phyloP scores from a whole-genome alignment of 768 basidiomycete genomes.

The Agrocybe praecox region DNA sequence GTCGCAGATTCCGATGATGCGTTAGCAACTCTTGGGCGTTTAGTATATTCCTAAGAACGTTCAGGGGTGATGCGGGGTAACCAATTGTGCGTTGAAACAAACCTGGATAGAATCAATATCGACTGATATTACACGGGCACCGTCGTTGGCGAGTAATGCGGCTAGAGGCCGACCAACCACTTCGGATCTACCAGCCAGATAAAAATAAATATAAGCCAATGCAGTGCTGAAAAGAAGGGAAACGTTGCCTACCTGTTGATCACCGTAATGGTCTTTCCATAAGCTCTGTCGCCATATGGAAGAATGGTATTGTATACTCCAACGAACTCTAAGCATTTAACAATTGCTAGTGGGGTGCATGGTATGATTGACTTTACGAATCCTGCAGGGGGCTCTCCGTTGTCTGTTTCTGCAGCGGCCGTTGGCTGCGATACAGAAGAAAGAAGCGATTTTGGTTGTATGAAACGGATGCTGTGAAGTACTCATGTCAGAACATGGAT shows the following conservation, averaged over 20 bases:
- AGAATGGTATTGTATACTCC: slow-evolving; percentile 94
- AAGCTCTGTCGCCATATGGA: slow-evolving; percentile 93
- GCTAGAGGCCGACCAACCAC: slow-evolving; percentile 98
- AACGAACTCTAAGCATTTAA: slow-evolving; percentile 89
- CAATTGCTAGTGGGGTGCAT: slow-evolving; percentile 95
- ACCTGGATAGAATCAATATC: slow-evolving; percentile 95
- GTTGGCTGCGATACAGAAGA: slow-evolving; percentile 46
- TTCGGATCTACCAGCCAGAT: slow-evolving; percentile 67
- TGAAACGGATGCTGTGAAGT: slow-evolving; percentile 80
- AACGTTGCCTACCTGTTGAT: slow-evolving; percentile 88
- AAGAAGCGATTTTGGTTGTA: slow-evolving; percentile 74
- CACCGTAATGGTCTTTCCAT: slow-evolving; percentile 90
- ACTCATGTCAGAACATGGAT: not conserved
- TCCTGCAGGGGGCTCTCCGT: slow-evolving; percentile 75
- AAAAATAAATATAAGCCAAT: not conserved
- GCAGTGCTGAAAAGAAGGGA: slow-evolving; percentile 1
- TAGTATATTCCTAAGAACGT: slow-evolving; percentile 77
- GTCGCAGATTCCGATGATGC: slow-evolving; percentile 26
- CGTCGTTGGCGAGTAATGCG: slow-evolving; percentile 94
- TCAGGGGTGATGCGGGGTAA: not conserved
- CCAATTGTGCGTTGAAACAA: not conserved
- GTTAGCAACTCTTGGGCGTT: slow-evolving; percentile 63
- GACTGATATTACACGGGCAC: slow-evolving; percentile 91
- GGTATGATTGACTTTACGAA: slow-evolving; percentile 96
- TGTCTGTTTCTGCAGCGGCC: slow-evolving; percentile 33